Conservation (phyloP, 2,329 filamentous ascomycete genomes). For the Alternaria arborescens region DNA sequence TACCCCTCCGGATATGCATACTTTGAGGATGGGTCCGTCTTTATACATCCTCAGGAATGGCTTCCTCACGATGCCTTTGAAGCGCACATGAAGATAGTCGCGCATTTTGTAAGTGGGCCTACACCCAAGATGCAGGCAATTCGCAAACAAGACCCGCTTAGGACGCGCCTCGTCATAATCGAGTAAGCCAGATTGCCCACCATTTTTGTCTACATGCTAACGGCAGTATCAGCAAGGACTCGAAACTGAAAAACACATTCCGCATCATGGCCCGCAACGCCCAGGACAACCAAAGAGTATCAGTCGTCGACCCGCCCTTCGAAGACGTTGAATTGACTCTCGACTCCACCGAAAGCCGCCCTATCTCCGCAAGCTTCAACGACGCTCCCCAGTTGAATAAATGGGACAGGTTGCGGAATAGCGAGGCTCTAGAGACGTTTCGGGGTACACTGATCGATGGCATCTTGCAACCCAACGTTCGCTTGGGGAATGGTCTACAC, state of each 20-base stretch:
- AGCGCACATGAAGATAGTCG: constrained; percentile 24
- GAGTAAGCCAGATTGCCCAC: constrained; percentile 13
- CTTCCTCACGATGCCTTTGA: constrained; percentile 26
- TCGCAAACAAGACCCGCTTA: constrained; percentile 2
- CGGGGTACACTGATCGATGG: constrained; percentile 32
- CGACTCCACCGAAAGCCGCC: constrained; percentile 5
- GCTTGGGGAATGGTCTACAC: constrained; percentile 24
- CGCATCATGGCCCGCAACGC: constrained; percentile 23
- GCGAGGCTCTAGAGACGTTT: constrained; percentile 21
- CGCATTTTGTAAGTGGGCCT: constrained; percentile 20
- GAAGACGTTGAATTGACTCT: constrained; percentile 16
- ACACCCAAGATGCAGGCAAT: constrained; percentile 17
- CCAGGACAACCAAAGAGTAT: constrained; percentile 13
- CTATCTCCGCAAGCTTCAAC: constrained; percentile 9
- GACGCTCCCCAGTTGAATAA: constrained; percentile 1
- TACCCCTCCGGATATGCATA: constrained; percentile 27
- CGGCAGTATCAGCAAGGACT: constrained; percentile 10
- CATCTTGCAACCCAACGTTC: constrained; percentile 32
- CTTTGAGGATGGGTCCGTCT: constrained; percentile 36
- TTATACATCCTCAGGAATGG: constrained; percentile 14
- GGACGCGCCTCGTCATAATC: constrained; percentile 22
- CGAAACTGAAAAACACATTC: background rate
- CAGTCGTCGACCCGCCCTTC: constrained; percentile 14
- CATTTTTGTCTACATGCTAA: background rate
- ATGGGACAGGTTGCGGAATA: background rate